Base-by-base conservation (phyloP, 1,139 yeast species). In the Geotrichum phurueaensis region DNA sequence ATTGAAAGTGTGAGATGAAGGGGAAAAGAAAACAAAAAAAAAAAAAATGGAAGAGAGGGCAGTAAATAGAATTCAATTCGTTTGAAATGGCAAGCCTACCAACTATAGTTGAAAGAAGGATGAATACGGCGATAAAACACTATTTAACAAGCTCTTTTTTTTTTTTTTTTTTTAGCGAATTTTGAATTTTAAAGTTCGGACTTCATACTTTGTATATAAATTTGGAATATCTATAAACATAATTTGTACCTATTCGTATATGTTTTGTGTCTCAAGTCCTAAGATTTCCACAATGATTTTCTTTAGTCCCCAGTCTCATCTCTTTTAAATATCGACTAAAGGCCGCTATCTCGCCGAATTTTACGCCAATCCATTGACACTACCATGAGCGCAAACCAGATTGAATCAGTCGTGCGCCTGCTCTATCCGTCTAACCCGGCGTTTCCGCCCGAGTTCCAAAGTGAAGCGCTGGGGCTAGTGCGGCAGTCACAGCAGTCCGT, bases 401-500 rank as follows among this genome's bases (percentile, higher is more conserved):
- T 45, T 12, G 50, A 36, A 10, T n/a, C 48, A 12, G 50, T 39
- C 3, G 15, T 39, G 20, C 31, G 33, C 20, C 9, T 18, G 10
- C 23, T 53, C 10, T 53, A 53, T 29, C 56, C 56, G 2, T 15
- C 36, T 2, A 36, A 39, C 7, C 27, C 33, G 6, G 49, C 47
- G 9, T 60, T 65, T 36, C 67, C 69, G 2, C 51, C 61, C 20
- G 64, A 63, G 48, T 57, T 68, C 29, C 31, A 60, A 3, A 36
- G 60, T 6, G 59, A 64, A 27, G 65, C 68, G 2, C 53, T 60
- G 13, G 60, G 59, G 15, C 59, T 66, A 25, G 60, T 60, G 31
- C 58, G 64, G 39, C 67, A 65, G 53, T 69, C 71, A 12, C 50
- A 57, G 43, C 58, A 54, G 49, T 64, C 63, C 31, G 61, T 69